phyloP scores from a whole-genome alignment of 176 grass and related monocot species.

The Paspalum vaginatum region DNA sequence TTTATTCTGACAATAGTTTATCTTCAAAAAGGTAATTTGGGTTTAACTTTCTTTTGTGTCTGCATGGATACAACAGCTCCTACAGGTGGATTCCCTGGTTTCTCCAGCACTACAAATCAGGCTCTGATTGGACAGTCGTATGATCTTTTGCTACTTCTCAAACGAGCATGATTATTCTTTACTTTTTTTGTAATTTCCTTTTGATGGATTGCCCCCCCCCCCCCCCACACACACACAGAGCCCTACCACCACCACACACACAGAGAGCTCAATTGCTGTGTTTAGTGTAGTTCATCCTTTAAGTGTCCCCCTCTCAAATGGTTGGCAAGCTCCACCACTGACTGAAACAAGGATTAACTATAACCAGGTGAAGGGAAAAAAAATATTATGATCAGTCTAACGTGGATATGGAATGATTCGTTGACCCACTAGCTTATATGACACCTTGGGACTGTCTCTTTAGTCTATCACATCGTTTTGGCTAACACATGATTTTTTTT shows the following conservation, averaged over 20 bases:
- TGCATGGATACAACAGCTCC: slow-evolving; percentile 46
- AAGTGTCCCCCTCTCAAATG: too few species aligned
- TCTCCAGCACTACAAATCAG: slow-evolving; percentile 54
- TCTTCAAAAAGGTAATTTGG: slow-evolving; percentile 4
- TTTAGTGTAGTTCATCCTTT: too few species aligned
- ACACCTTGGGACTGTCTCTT: neutral
- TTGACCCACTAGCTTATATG: slow-evolving; percentile 30
- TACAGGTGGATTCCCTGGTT: slow-evolving; percentile 59
- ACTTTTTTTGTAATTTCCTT: slow-evolving; percentile 3
- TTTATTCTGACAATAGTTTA: slow-evolving; percentile 8
- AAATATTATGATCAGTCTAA: slow-evolving; percentile 18
- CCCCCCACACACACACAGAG: too few species aligned
- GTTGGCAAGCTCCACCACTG: too few species aligned
- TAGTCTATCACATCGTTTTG: slow-evolving; percentile 8
- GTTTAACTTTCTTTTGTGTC: slow-evolving; percentile 5
- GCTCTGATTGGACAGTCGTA: slow-evolving; percentile 66
- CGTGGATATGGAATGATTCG: slow-evolving; percentile 15
- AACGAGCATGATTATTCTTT: slow-evolving; percentile 23
- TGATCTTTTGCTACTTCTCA: slow-evolving; percentile 42
- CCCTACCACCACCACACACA: too few species aligned
- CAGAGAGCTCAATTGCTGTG: too few species aligned
- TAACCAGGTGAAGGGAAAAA: slow-evolving; percentile 15
- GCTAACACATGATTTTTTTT: slow-evolving; percentile 9
- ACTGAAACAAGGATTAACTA: neutral
- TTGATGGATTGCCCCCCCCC: neutral